A percentile compares a stretch with the other conserved stretches of the same genome.
These are phyloP conservation scores for Suillus bovinus DNA, from an alignment of 768 basidiomycete species.

Conservation along the genomic window DNA sequence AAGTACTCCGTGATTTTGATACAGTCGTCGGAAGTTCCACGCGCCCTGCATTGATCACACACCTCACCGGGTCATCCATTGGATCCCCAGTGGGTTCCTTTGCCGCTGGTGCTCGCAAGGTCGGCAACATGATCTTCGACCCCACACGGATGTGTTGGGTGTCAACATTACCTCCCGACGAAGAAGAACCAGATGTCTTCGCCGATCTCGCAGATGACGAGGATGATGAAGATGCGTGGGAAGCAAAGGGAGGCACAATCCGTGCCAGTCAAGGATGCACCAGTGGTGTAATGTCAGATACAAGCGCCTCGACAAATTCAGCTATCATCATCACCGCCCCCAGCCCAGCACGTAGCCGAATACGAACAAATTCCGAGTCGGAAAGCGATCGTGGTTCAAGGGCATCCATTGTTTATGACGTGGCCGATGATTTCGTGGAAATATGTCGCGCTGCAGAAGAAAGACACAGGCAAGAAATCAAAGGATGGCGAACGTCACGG, in stretches of 20 bases:
- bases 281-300: constrained; percentile 27
- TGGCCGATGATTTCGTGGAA: constrained; percentile 73
- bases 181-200: constrained; percentile 96
- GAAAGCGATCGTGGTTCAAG: constrained; percentile 75
- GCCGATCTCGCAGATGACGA: constrained; percentile 92
- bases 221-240: constrained; percentile 72
- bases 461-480: constrained; percentile 82
- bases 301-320: constrained; percentile 25
- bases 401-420: constrained; percentile 75
- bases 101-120: constrained; percentile 79
- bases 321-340: constrained; percentile 42
- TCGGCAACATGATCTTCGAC: constrained; percentile 99
- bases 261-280: constrained; percentile 51
- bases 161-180: constrained; percentile 79
- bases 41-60: constrained; percentile 94
- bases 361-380: constrained; percentile 70
- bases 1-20: constrained; percentile 88
- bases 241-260: constrained; percentile 77
- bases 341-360: constrained; percentile 63
- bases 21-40: constrained; percentile 74
- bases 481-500: constrained; percentile 59
- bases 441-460: constrained; percentile 77
- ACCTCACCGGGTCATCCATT: constrained; percentile 84
- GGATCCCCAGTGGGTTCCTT: constrained; percentile 77
- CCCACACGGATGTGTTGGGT: constrained; percentile 95